Percentiles rank a stretch among this genome's conserved stretches.
phyloP scores from a whole-genome alignment of 345 rosid genomes.

The Salix arbutifolia region DNA sequence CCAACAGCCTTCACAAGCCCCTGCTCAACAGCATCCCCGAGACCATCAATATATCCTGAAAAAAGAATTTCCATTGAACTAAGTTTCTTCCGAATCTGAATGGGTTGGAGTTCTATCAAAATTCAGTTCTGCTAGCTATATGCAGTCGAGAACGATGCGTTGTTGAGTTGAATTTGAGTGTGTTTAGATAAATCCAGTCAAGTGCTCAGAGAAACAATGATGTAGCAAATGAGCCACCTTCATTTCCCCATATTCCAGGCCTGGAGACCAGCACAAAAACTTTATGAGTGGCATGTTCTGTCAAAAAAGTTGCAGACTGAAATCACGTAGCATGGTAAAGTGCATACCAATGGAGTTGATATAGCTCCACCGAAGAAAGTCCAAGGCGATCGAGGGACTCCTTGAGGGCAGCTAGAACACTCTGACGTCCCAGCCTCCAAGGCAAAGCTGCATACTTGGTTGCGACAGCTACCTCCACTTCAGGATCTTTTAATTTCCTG shows the following conservation, averaged over 20 bases:
- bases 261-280: conserved; percentile 43
- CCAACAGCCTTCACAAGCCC: conserved; percentile 98
- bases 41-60: conserved; percentile 96
- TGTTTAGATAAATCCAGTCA: background rate
- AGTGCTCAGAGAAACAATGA: conserved; percentile 26
- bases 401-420: conserved; percentile 77
- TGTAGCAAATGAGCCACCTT: conserved; percentile 50
- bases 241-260: conserved; percentile 99
- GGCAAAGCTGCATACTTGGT: conserved; percentile 98
- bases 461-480: conserved; percentile 59
- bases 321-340: conserved; percentile 6
- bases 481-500: conserved; percentile 57
- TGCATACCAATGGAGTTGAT: conserved; percentile 89
- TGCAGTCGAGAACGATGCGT: background rate
- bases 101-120: conserved; percentile 6
- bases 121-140: conserved; percentile 14
- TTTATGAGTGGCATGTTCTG: conserved; percentile 20
- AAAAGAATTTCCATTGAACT: conserved; percentile 23
- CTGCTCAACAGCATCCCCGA: conserved; percentile 94
- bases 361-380: conserved; percentile 76
- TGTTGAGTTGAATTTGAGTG: background rate
- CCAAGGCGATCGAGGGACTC: conserved; percentile 78
- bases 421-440: conserved; percentile 89
- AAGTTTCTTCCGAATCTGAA: conserved; percentile 18
- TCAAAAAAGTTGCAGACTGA: background rate